phyloP scores from a whole-genome alignment of 2,329 filamentous ascomycete species.

The Domatiomyces globalis region DNA sequence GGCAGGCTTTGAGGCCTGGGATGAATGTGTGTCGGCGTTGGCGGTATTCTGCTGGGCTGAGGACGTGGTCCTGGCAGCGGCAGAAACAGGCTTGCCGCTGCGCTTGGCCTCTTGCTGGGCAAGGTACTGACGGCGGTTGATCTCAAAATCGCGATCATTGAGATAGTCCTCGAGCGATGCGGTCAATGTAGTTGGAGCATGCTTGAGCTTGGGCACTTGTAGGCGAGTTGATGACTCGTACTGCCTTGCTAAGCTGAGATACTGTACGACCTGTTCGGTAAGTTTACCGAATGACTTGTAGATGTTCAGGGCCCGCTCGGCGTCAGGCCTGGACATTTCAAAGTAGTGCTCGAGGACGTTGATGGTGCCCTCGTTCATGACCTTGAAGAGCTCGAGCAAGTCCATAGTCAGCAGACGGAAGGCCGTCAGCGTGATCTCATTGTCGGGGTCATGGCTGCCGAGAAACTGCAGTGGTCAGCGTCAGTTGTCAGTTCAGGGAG shows the following conservation, averaged over 20 bases:
- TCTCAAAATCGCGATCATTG: conserved; percentile 86
- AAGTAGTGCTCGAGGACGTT: conserved; percentile 96
- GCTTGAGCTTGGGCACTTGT: conserved; percentile 92
- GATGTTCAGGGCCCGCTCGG: conserved; percentile 77
- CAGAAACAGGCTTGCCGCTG: conserved; percentile 23
- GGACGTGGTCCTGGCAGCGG: conserved; percentile 9
- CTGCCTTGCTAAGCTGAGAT: conserved; percentile 70
- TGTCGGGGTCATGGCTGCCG: conserved; percentile 66
- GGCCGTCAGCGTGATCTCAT: conserved; percentile 89
- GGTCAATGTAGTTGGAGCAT: conserved; percentile 83
- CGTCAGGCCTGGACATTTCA: conserved; percentile 90
- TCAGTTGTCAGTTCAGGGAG: conserved; percentile 3
- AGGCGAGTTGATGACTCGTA: conserved; percentile 85
- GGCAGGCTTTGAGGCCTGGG: conserved; percentile 15
- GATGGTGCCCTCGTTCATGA: conserved; percentile 93
- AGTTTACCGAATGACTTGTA: conserved; percentile 86
- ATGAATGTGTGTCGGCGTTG: conserved; percentile 19
- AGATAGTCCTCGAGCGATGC: conserved; percentile 88
- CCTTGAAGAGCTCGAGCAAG: conserved; percentile 76
- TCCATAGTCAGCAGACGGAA: conserved; percentile 86
- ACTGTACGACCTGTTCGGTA: conserved; percentile 85
- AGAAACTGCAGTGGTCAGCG: conserved; percentile 48
- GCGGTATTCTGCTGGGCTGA: background rate
- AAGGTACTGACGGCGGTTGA: conserved; percentile 81
- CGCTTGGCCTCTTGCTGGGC: conserved; percentile 61